phyloP scores from a whole-genome alignment of 441 rosid species.

The Pelargonium citronellum region DNA sequence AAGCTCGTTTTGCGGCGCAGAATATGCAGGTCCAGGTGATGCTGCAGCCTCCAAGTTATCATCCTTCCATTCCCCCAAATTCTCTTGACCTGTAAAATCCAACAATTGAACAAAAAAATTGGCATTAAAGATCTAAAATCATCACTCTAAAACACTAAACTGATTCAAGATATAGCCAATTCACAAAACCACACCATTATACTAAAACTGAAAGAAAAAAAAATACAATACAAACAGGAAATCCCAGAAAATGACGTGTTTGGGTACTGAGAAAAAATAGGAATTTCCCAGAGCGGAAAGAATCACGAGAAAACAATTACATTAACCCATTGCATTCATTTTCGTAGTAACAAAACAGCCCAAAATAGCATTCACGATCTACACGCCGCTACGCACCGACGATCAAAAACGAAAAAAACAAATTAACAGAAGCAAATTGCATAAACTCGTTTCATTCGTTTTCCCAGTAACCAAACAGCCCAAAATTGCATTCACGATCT shows the following conservation, averaged over 20 bases:
- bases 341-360: neutral
- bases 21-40: conserved; percentile 54
- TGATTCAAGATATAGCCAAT: neutral
- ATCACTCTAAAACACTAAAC: neutral
- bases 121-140: neutral
- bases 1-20: conserved; percentile 30
- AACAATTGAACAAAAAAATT: conserved; percentile 9
- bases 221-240: neutral
- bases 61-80: conserved; percentile 55
- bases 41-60: conserved; percentile 36
- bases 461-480: too few relatives aligned
- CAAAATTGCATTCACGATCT: too few relatives aligned
- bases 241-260: neutral
- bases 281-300: too few relatives aligned
- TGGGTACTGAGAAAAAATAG: too few relatives aligned
- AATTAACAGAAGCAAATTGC: too few relatives aligned
- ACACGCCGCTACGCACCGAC: neutral
- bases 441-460: too few relatives aligned
- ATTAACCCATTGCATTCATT: neutral
- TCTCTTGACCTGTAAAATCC: conserved; percentile 41
- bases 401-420: neutral
- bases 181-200: neutral
- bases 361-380: neutral
- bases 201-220: too few relatives aligned
- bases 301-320: too few relatives aligned